Evolutionary conservation across 2,329 filamentous ascomycete genomes (phyloP), one percentile per base, ranked within the genome.

Genomic region (Ceratocystis harringtonii): DNA sequence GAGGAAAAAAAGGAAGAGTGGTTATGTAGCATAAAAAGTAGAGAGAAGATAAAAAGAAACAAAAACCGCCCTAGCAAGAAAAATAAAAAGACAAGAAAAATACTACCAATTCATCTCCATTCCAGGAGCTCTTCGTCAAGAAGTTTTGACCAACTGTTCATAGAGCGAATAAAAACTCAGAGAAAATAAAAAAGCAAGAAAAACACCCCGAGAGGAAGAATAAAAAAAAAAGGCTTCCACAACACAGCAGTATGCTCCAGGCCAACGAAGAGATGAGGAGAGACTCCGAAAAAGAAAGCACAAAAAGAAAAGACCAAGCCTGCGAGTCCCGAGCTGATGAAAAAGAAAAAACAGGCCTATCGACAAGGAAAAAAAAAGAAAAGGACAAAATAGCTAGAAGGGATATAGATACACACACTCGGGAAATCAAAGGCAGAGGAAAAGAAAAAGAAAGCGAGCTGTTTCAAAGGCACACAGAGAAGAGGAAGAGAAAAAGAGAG

Each of bases 361-460:
- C 61, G 19, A 61, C 32, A 63, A 41, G 50, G 19, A 43, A 48
- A 61, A 61, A 32, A 25, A n/a, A 57, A 30, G 5, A 28, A 48
- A 30, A 63, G 52, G 28, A 30, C 43, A 62, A 44, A 30, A 64
- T 55, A 36, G 43, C 64, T 44, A 66, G 62, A 63, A 65, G 64
- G 66, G 63, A 65, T 68, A 68, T 67, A 65, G 65, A 65, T 67
- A 68, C 62, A 68, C 65, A 63, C 28, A 58, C 55, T 58, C 30
- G 12, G 50, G 57, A 61, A 60, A 30, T 25, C 45, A 61, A 66
- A 68, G 36, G 44, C 45, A 61, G 65, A 67, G 28, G 36, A 22
- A 48, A 44, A 22, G 61, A 41, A 50, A 57, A 64, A 22, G 10
- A 67, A 66, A 50, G 52, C 22, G 66, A 65, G 57, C 36, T 4